These are phyloP conservation scores for Penicillium atrosanguineum DNA, from an alignment of 495 filamentous ascomycete species.

Conservation along the genomic window DNA sequence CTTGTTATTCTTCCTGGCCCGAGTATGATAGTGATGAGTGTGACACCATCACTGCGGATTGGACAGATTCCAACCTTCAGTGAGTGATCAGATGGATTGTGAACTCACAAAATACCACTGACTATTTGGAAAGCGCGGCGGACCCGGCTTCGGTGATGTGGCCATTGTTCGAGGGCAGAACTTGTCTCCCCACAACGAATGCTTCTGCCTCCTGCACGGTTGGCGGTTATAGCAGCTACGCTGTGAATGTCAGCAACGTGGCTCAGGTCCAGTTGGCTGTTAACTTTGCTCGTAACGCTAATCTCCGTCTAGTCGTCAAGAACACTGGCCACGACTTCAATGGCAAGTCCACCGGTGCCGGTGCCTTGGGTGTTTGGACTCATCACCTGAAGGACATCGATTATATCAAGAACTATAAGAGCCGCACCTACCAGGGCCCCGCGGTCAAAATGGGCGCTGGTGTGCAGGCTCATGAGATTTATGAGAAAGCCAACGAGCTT, in stretches of 20 bases:
- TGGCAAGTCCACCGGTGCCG: conserved; percentile 56
- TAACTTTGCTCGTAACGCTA: conserved; percentile 59
- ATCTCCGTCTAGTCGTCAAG: conserved; percentile 60
- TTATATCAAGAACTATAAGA: conserved; percentile 33
- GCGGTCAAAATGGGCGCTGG: conserved; percentile 60
- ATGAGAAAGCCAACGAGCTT: conserved; percentile 41
- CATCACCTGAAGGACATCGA: conserved; percentile 53
- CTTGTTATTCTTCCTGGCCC: conserved; percentile 51
- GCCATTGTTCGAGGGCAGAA: conserved; percentile 40
- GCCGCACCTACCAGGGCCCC: conserved; percentile 39
- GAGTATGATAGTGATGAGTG: conserved; percentile 47
- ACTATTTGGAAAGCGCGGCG: conserved; percentile 16
- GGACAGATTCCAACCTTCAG: conserved; percentile 34
- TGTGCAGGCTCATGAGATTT: conserved; percentile 51
- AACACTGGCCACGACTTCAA: conserved; percentile 70
- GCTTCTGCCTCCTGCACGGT: conserved; percentile 46
- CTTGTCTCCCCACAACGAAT: conserved; percentile 34
- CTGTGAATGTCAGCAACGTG: conserved; percentile 27
- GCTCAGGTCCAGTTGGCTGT: conserved; percentile 57
- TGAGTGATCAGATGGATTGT: conserved; percentile 7
- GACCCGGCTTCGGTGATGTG: conserved; percentile 44
- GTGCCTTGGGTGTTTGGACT: conserved; percentile 58
- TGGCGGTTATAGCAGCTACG: conserved; percentile 50
- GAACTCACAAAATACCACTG: neutral
- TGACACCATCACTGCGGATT: conserved; percentile 19